Percentiles rank a stretch among this genome's conserved stretches.
phyloP scores from a whole-genome alignment of 2,329 filamentous ascomycete genomes.

The Cryphonectria nitschkei region DNA sequence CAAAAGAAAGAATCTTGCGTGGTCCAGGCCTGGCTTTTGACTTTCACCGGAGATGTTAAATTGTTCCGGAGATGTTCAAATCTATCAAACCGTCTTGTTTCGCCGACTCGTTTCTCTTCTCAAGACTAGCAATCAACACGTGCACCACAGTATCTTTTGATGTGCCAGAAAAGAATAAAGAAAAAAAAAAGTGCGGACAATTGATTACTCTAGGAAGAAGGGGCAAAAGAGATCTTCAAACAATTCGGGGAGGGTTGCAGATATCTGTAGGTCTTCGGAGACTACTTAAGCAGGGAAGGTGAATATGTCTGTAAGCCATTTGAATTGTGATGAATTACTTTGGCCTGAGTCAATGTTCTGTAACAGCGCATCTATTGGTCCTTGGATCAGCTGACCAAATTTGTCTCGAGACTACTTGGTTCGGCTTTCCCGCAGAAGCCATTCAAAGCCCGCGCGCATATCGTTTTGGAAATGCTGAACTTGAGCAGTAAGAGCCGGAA shows the following conservation, averaged over 20 bases:
- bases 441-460: not conserved
- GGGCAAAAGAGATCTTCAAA: not conserved
- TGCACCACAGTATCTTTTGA: no score
- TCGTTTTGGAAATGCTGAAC: not conserved
- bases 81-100: not conserved
- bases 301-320: not conserved
- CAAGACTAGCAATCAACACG: no score
- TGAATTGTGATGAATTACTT: not conserved
- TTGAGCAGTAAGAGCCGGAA: not conserved
- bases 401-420: not conserved
- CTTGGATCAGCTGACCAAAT: not conserved
- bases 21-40: no score
- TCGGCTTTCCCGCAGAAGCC: not conserved
- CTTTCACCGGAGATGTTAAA: not conserved
- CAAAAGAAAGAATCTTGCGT: not conserved
- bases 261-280: not conserved
- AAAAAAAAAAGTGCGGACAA: no score
- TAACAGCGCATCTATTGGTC: not conserved
- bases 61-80: no score
- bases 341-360: not conserved
- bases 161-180: no score
- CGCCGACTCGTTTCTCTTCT: not conserved
- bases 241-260: not conserved
- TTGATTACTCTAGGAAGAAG: no score
- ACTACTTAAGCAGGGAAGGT: not conserved